Evolutionary conservation across 2,329 filamentous ascomycete genomes (phyloP), one percentile per base, ranked within the genome.

Genomic region (Microsporum ferrugineum): DNA sequence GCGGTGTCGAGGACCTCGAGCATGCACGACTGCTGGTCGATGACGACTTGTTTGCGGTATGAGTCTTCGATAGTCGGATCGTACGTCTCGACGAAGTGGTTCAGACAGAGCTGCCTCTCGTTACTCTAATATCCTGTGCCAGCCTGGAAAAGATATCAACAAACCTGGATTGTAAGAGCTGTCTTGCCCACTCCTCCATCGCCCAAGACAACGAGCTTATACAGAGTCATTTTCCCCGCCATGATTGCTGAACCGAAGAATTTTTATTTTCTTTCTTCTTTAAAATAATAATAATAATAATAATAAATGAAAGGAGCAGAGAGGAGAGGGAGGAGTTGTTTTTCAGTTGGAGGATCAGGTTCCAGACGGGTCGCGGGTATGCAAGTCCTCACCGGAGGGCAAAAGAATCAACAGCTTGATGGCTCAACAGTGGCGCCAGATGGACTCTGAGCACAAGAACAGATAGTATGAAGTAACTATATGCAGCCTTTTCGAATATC

Each of bases 141-240:
- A 23, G 17, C 17, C 17, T 23, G 17, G 17, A 45, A 47, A 33
- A 51, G 34, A 36, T 36, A 51, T 31, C 3, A 17, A 29, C 55
- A n/a, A 69, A 81, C 83, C 78, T 85, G 91, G 72, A 96, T 96
- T 62, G 91, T 96, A 72, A 96, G 80, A 70, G 91, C 91, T 58
- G 91, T 96, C 78, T 96, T 96, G 69, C 91, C 91, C 64, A 96
- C 91, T 77, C 91, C 91, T 78, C 91, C 91, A 74, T 96, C 91
- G 69, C 91, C 91, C 66, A 96, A 80, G 78, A 96, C 91, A 84
- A 96, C 91, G 82, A 96, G 78, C 79, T 95, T 95, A 81, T 96
- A 95, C 75, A 79, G 47, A 72, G 91, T 91, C 90, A 95, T 95
- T 81, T 92, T 91, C 71, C 88, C 88, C 78, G 89, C 86, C 89